phyloP scores from a whole-genome alignment of 805 yeast genomes.

The Ogataea nitratoaversa region DNA sequence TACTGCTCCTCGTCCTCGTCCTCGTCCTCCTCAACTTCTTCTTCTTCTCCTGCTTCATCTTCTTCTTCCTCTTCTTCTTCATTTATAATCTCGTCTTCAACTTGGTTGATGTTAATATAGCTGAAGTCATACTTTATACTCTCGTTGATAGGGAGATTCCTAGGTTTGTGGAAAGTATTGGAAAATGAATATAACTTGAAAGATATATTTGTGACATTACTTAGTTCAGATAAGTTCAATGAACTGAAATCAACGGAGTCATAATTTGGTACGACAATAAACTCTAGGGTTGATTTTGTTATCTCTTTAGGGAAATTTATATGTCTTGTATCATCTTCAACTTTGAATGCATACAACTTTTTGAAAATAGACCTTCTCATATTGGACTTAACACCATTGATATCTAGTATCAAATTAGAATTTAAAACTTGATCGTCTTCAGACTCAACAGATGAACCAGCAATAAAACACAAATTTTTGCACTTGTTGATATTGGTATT shows the following conservation, averaged over 20 bases:
- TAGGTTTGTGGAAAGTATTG: conserved; percentile 20
- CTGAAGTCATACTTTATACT: conserved; percentile 4
- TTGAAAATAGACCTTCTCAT: conserved; percentile 1
- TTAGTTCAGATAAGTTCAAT: conserved; percentile 4
- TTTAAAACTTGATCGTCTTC: background rate
- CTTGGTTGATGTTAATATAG: conserved; percentile 15
- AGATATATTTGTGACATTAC: background rate
- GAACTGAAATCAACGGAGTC: conserved; percentile 7
- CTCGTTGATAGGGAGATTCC: conserved; percentile 2
- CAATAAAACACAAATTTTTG: conserved; percentile 14
- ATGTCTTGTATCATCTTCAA: background rate
- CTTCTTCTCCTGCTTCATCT: background rate
- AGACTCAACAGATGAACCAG: background rate
- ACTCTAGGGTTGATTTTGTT: conserved; percentile 4
- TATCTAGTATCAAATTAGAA: conserved; percentile 7
- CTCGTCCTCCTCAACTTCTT: background rate
- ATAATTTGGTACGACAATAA: conserved; percentile 16
- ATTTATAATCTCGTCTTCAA: background rate
- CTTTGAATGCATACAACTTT: conserved; percentile 5
- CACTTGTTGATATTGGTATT: conserved; percentile 13
- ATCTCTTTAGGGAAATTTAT: conserved; percentile 8
- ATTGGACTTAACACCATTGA: conserved; percentile 14
- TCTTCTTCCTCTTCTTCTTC: conserved; percentile 3
- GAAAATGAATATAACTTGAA: conserved; percentile 11
- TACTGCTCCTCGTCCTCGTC: conserved; percentile 2